Base-by-base conservation (phyloP, 257 asterid genomes). In the Nicotiana sylvestris region DNA sequence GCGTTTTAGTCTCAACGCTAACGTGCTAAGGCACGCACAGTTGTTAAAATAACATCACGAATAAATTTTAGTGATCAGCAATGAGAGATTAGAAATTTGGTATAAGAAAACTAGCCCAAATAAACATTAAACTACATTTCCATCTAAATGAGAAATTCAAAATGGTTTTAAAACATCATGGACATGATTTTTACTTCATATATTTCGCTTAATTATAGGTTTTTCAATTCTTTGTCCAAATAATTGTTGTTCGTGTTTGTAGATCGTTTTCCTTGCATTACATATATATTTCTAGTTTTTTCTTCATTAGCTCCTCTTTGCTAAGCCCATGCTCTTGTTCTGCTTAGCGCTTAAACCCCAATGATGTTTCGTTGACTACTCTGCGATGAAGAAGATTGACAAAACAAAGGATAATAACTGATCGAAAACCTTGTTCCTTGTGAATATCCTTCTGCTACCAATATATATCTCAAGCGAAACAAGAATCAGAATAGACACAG, bases 381-480 rank as follows among this genome's bases (percentile, higher is more conserved):
- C 29, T 11, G 4, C 2, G 58, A 74, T 46, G 61, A 74, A 46
- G 78, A 72, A 25, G 12, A 46, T 46, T 6, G 80, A 74, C 62
- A 74, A 49, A 72, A 74, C 79, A 74, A 74, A 74, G 61, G 21
- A 74, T 25, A 74, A 74, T 51, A 10, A 27, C 43, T 49, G 43
- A 51, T 74, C 70, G 27, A 74, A 74, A 51, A 25, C 46, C 62
- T 74, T 51, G 80, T 51, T 74, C 43, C 64, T 49, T 51, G 80
- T 49, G 62, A 27, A 51, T 15, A 27, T 51, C 64, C 62, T 27
- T 74, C 79, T 25, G 53, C 16, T 51, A 74, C 43, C 80, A 49
- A 74, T 74, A n/a, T 51, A 74, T 74, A 51, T 74, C 43, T 51
- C 62, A 74, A 49, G 33, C 18, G 25, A 72, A 70, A 21, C 46